phyloP scores from a whole-genome alignment of 345 rosid species.

The Syzygium aqueum region DNA sequence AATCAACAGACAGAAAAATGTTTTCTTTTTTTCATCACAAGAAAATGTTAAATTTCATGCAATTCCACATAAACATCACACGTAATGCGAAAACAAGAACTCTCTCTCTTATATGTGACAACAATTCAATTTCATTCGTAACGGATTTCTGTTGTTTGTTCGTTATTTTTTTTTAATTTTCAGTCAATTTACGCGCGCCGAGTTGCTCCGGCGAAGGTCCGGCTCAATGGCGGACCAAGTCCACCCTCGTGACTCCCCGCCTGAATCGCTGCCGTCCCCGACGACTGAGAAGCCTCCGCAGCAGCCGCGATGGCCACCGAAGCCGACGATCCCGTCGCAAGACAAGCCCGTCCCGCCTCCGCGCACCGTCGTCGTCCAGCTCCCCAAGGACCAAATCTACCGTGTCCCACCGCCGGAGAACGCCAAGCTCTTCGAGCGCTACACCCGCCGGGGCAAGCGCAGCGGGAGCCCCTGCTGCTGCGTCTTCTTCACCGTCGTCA shows the following conservation, averaged over 20 bases:
- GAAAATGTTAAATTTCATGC: no score
- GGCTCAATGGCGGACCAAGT: constrained; percentile 21
- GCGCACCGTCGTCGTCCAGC: constrained; percentile 67
- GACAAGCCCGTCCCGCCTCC: constrained; percentile 35
- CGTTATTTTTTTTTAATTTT: fast-evolving
- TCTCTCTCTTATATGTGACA: no score
- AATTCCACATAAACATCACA: no score
- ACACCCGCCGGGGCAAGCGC: constrained; percentile 33
- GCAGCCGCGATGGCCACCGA: background rate
- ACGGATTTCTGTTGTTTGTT: background rate
- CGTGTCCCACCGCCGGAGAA: constrained; percentile 87
- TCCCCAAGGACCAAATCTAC: constrained; percentile 86
- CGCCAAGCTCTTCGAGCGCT: constrained; percentile 43
- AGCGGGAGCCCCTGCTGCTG: constrained; percentile 41
- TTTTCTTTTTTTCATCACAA: no score
- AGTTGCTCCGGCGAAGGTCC: background rate
- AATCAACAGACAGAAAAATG: background rate
- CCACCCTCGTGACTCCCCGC: constrained; percentile 15
- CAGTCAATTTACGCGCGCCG: background rate
- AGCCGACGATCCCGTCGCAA: background rate
- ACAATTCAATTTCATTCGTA: background rate
- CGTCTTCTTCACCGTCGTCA: constrained; percentile 16
- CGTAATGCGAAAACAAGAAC: no score
- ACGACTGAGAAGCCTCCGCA: background rate
- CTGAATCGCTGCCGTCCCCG: background rate